Evolutionary conservation across 352 stramenopile genomes (phyloP), one percentile per base, ranked within the genome.

Genomic region (Globisporangium middletonii): DNA sequence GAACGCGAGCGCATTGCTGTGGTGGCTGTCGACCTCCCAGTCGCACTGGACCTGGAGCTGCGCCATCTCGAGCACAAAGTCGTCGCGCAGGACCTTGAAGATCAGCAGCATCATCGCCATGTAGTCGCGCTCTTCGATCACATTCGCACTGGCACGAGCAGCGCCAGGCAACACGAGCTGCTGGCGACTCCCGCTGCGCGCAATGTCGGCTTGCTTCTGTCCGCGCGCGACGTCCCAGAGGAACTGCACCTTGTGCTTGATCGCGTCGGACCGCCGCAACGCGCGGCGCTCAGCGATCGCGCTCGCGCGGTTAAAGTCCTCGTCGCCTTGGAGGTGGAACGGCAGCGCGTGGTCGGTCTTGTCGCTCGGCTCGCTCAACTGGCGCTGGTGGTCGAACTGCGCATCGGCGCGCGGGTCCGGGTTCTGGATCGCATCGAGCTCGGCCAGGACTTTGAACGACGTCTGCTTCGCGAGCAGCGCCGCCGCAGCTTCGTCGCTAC

Each of bases 1-100:
- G 33, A 79, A 81, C 15, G 37, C 73, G 28, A 92, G 68, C 6
- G 58, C 59, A n/a, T 72, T 56, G 4, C 75, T 69, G 43, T 85
- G 73, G 41, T 80, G 79, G 46, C 78, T 89, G 68, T 92, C 79
- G 13, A 90, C 76, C 47, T 81, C 76, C 83, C 83, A 92, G 72
- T 92, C 83, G 55, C 77, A 88, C 27, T 77, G 70, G 45, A 92
- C 88, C 59, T 92, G 77, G 9, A 64, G 65, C 45, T 79, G 52
- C 0, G 83, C 83, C 13, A 73, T 57, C 13, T 77, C 67, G 11
- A 87, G 57, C 23, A 83, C 74, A 60, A 92, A 92, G 55, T 90
- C 79, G 2, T 83, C 69, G 2, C 83, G 71, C 28, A 92, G 59
- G 11, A 85, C 83, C 52, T 92, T 92, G 68, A 88, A 92, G 44